phyloP scores from a whole-genome alignment of 2,329 filamentous ascomycete species.

The Fusarium mangiferae region DNA sequence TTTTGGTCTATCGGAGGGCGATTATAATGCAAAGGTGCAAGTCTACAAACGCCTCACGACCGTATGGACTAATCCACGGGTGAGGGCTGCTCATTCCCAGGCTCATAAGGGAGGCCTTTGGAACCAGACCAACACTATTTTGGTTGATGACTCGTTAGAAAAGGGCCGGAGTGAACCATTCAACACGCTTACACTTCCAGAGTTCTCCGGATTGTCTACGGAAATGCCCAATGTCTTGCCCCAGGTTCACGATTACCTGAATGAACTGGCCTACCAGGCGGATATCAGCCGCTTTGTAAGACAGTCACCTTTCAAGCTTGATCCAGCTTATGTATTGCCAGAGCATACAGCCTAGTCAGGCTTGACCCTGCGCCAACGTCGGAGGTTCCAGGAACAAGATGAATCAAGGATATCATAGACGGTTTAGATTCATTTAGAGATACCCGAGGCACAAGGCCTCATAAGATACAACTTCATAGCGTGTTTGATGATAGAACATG shows the following conservation, averaged over 20 bases:
- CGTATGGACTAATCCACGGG: conserved; percentile 70
- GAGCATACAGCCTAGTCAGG: not conserved
- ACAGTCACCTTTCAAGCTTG: conserved; percentile 58
- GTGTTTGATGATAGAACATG: not conserved
- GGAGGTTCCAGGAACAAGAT: not conserved
- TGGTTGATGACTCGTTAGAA: conserved; percentile 85
- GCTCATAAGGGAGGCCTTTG: conserved; percentile 61
- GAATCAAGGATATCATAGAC: not conserved
- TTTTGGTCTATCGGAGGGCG: conserved; percentile 70
- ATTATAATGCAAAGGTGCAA: conserved; percentile 79
- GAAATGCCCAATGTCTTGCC: conserved; percentile 61
- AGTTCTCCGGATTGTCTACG: conserved; percentile 67
- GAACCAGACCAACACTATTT: conserved; percentile 86
- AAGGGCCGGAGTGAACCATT: conserved; percentile 86
- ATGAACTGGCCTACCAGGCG: conserved; percentile 61
- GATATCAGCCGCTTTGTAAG: conserved; percentile 73
- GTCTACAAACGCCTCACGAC: conserved; percentile 86
- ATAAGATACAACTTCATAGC: not conserved
- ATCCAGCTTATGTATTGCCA: conserved; percentile 42
- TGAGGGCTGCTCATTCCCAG: conserved; percentile 59
- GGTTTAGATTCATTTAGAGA: conserved; percentile 17
- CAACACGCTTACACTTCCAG: conserved; percentile 84
- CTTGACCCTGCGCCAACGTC: not conserved
- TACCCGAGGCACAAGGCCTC: conserved; percentile 30
- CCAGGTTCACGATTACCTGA: conserved; percentile 71